A percentile compares a stretch with the other conserved stretches of the same genome.
Conservation (phyloP, 2,329 filamentous ascomycete genomes). For the Colletotrichum sp. region DNA sequence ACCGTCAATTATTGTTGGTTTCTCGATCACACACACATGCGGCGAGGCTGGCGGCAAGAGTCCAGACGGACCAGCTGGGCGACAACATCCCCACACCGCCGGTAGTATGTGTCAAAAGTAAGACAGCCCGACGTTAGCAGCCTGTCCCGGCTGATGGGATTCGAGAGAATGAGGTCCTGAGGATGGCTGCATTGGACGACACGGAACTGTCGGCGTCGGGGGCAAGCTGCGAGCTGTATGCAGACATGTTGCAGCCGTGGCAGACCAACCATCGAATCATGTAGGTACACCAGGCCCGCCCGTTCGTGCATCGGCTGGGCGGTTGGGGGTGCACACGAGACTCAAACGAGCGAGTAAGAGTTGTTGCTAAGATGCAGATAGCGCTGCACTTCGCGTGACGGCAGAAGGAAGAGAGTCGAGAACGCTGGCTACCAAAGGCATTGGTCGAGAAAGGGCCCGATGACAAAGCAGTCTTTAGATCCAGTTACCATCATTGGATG, state of each 20-base stretch:
- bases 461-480: not conserved
- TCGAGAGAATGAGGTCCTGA: not conserved
- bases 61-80: not conserved
- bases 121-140: not conserved
- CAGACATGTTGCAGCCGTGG: constrained; percentile 11
- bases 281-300: not conserved
- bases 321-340: constrained; percentile 2
- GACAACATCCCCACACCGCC: not conserved
- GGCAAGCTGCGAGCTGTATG: constrained; percentile 1
- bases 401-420: not conserved
- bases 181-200: not conserved
- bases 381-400: not conserved
- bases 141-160: not conserved
- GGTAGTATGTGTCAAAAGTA: not conserved
- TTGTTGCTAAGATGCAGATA: not conserved
- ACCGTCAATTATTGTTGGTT: not conserved
- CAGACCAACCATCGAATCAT: constrained; percentile 11
- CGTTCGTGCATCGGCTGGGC: constrained; percentile 7
- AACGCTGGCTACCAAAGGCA: not conserved
- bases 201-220: constrained; percentile 8
- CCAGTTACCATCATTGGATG: not conserved
- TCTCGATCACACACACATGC: not conserved
- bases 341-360: not conserved
- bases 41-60: not conserved
- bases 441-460: not conserved